Conservation (phyloP, 2,329 filamentous ascomycete species). For the Epichloe glyceriae region DNA sequence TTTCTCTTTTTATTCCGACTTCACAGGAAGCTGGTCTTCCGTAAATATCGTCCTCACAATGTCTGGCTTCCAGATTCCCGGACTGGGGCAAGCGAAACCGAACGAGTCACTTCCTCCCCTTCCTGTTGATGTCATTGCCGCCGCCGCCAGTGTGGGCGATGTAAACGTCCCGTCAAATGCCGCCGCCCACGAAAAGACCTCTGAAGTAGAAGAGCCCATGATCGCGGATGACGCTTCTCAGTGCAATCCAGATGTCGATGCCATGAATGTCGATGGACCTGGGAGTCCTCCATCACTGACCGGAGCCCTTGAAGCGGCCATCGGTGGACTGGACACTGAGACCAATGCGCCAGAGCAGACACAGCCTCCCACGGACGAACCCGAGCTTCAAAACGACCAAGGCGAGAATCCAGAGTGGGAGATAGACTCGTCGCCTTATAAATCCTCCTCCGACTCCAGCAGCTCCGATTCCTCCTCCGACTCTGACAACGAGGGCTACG, state of each 20-base stretch:
- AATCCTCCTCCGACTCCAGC: constrained; percentile 49
- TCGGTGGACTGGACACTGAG: constrained; percentile 21
- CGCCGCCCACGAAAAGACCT: background rate
- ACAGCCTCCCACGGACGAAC: constrained; percentile 4
- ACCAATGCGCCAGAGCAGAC: constrained; percentile 7
- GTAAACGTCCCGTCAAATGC: constrained; percentile 5
- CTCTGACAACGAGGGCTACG: constrained; percentile 49
- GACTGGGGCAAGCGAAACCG: constrained; percentile 29
- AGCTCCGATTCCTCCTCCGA: constrained; percentile 46
- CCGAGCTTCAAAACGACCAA: constrained; percentile 19
- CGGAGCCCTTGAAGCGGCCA: constrained; percentile 29
- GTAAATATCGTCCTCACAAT: constrained; percentile 11
- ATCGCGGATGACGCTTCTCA: background rate
- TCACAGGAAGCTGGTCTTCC: background rate
- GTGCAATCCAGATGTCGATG: constrained; percentile 9
- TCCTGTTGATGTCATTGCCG: constrained; percentile 18
- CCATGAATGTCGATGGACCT: constrained; percentile 25
- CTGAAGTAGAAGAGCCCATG: background rate
- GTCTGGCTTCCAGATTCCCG: constrained; percentile 31
- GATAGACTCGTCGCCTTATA: constrained; percentile 62
- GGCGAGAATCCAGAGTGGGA: constrained; percentile 67
- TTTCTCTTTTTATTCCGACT: too few relatives aligned
- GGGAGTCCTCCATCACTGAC: constrained; percentile 26
- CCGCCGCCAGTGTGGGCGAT: constrained; percentile 14
- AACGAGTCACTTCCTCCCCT: constrained; percentile 29